These are phyloP conservation scores for Termitomyces sp. DNA, from an alignment of 1,284 basidiomycete species.

Conservation along the genomic window DNA sequence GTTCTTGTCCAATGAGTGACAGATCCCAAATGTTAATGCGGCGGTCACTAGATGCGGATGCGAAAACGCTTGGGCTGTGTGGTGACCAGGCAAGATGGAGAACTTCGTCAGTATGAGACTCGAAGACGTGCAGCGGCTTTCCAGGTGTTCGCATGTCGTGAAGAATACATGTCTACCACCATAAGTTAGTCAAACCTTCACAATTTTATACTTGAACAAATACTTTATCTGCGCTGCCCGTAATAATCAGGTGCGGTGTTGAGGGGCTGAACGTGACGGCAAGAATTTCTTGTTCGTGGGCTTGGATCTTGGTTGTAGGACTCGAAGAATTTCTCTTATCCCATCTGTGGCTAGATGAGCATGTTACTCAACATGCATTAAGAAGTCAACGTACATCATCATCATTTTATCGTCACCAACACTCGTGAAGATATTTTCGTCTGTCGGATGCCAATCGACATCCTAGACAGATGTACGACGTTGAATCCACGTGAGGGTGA, in stretches of 20 bases:
- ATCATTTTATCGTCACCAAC: conserved; percentile 97
- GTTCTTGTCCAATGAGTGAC: conserved; percentile 88
- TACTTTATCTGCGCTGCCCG: conserved; percentile 93
- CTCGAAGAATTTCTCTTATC: conserved; percentile 77
- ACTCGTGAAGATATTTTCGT: conserved; percentile 87
- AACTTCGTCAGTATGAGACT: conserved; percentile 93
- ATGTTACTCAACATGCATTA: conserved; percentile 2
- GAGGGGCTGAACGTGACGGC: conserved; percentile 88
- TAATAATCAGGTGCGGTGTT: conserved; percentile 81
- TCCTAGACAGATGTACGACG: conserved; percentile 53
- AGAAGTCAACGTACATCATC: conserved; percentile 61
- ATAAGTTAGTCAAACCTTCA: background rate
- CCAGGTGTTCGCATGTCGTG: conserved; percentile 85
- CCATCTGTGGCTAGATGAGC: conserved; percentile 61
- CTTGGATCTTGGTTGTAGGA: conserved; percentile 73
- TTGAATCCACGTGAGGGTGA: background rate
- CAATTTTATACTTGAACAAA: conserved; percentile 1
- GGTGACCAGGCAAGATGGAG: conserved; percentile 95
- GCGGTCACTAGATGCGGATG: conserved; percentile 88
- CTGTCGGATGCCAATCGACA: conserved; percentile 90
- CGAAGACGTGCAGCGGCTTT: conserved; percentile 87
- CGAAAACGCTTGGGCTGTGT: conserved; percentile 85
- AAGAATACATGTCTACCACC: conserved; percentile 74
- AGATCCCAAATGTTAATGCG: conserved; percentile 97
- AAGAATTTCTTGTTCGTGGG: conserved; percentile 89